These are phyloP conservation scores for Apostasia ramifera DNA, from an alignment of 106 monocot genomes.

Conservation along the genomic window DNA sequence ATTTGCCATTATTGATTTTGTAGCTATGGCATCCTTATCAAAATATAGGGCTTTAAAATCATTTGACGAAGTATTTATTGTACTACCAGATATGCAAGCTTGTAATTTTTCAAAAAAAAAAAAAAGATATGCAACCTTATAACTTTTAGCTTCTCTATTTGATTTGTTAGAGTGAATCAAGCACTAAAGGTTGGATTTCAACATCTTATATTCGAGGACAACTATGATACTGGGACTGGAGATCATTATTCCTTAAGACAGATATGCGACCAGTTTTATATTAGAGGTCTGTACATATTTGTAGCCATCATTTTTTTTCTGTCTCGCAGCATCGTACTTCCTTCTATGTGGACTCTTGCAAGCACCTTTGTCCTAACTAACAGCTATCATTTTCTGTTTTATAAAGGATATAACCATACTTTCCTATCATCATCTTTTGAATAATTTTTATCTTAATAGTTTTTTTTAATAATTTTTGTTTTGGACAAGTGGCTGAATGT, in stretches of 20 bases:
- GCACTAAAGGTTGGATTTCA: constrained; percentile 71
- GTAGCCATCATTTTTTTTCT: background rate
- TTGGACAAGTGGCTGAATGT: no score
- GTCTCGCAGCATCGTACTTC: background rate
- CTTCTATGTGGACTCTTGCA: background rate
- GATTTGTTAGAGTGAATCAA: constrained; percentile 60
- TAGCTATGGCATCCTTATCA: no score
- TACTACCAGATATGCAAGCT: no score
- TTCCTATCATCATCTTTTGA: no score
- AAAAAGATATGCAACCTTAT: background rate
- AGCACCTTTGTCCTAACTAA: background rate
- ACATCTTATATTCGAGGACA: constrained; percentile 92
- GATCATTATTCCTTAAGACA: constrained; percentile 97
- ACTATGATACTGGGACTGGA: constrained; percentile 95
- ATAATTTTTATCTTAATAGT: no score
- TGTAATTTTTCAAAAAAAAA: no score
- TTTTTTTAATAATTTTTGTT: no score
- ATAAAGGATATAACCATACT: no score
- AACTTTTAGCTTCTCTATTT: background rate
- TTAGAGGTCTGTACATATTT: constrained; percentile 50
- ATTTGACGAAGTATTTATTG: no score
- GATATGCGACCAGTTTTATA: constrained; percentile 91
- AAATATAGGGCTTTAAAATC: no score
- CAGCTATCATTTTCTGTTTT: no score
- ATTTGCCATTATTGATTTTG: no score